phyloP scores from a whole-genome alignment of 164 flowering plant genomes.

The Vitis amurensis region DNA sequence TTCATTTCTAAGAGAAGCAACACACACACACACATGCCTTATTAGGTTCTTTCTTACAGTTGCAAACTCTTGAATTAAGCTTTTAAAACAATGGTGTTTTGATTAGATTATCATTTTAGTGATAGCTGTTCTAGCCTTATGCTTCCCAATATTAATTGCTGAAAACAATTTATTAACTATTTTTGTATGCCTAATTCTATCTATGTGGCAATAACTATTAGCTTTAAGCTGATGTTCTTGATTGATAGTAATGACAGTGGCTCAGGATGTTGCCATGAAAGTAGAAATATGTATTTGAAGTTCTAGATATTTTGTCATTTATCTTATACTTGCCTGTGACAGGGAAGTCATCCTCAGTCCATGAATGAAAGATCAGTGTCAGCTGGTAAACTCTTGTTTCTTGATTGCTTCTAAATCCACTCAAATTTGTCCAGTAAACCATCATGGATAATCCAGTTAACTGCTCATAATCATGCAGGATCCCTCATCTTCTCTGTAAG shows the following conservation, averaged over 20 bases:
- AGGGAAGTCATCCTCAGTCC: slow-evolving; percentile 18
- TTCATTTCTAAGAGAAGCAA: neutral
- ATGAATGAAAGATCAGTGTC: slow-evolving; percentile 16
- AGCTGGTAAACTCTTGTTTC: slow-evolving; percentile 16
- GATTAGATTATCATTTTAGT: too few species aligned
- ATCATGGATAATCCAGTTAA: too few species aligned
- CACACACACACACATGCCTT: too few species aligned
- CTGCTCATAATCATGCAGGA: too few species aligned
- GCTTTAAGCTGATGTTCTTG: neutral
- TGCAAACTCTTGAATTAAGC: neutral
- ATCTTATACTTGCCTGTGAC: slow-evolving; percentile 3
- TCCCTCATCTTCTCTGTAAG: too few species aligned
- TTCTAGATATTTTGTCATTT: neutral
- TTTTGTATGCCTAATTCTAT: neutral
- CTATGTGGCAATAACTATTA: neutral
- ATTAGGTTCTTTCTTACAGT: neutral
- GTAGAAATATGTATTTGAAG: neutral
- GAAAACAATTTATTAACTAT: neutral
- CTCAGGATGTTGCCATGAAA: neutral
- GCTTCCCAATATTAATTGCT: neutral
- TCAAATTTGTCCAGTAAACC: too few species aligned
- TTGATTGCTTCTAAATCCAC: neutral
- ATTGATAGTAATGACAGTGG: neutral
- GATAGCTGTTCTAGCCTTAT: neutral
- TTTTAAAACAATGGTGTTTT: neutral